These are phyloP conservation scores for Gracilariopsis chorda DNA, from an alignment of 23 red algal species.

Conservation along the genomic window DNA sequence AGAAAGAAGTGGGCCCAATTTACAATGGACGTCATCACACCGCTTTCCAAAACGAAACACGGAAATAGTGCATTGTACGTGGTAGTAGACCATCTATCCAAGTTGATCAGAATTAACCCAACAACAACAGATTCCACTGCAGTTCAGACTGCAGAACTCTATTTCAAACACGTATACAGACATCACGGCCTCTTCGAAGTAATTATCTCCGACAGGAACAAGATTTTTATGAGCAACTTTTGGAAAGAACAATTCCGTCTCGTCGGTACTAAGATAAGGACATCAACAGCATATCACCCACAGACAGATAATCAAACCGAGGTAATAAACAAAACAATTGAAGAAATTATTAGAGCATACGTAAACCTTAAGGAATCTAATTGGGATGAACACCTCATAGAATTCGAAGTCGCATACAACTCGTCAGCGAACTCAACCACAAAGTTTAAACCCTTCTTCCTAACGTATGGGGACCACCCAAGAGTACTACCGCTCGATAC, in stretches of 20 bases:
- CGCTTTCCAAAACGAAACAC: background rate
- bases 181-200: background rate
- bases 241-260: background rate
- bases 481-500: background rate
- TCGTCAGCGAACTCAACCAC: background rate
- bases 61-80: background rate
- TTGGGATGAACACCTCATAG: slow-evolving; percentile 23
- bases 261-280: background rate
- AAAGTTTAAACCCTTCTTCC: background rate
- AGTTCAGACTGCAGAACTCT: background rate
- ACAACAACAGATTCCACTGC: background rate
- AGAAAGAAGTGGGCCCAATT: no score
- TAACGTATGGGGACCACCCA: background rate
- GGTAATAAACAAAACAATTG: slow-evolving; percentile 36
- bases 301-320: slow-evolving; percentile 14
- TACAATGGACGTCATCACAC: slow-evolving; percentile 52
- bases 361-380: background rate
- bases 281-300: slow-evolving; percentile 1
- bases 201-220: slow-evolving; percentile 1
- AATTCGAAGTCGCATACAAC: slow-evolving; percentile 21
- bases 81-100: background rate
- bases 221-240: slow-evolving; percentile 12
- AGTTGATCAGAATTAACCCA: background rate
- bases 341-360: slow-evolving; percentile 3
- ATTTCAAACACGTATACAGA: background rate